A percentile compares a stretch with the other conserved stretches of the same genome.
Evolutionary conservation across 2,329 filamentous ascomycete genomes (phyloP).

Genomic region (Dactylellina sp.): DNA sequence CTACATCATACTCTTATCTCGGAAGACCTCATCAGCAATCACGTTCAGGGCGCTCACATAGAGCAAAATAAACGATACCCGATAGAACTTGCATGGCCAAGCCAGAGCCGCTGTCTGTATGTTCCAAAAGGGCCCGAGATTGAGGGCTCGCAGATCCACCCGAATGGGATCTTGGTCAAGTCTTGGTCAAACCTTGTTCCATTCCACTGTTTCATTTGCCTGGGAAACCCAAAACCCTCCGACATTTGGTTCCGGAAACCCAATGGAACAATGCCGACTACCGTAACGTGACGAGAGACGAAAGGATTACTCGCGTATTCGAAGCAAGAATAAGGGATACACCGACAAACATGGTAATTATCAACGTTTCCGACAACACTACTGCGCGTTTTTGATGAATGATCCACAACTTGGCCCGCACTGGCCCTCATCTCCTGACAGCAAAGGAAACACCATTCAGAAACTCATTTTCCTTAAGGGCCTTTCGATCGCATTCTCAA

Average conservation of each 20-base stretch:
- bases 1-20: too few relatives aligned
- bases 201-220: constrained; percentile 55
- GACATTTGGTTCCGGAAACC: constrained; percentile 27
- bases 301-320: neutral
- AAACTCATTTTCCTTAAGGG: too few relatives aligned
- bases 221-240: constrained; percentile 23
- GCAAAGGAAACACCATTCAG: neutral
- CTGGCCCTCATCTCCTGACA: constrained; percentile 15
- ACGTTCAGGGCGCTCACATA: too few relatives aligned
- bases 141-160: constrained; percentile 41
- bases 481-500: neutral
- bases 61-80: neutral
- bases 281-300: neutral
- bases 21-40: too few relatives aligned
- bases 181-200: constrained; percentile 30
- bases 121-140: constrained; percentile 27
- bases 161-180: constrained; percentile 6
- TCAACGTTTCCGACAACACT: constrained; percentile 31
- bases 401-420: constrained; percentile 3
- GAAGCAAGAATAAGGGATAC: constrained; percentile 48
- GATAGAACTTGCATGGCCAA: constrained; percentile 18
- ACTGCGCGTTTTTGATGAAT: constrained; percentile 31
- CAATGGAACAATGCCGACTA: constrained; percentile 26
- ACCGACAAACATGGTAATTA: constrained; percentile 28
- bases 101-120: constrained; percentile 19